Evolutionary conservation across 306 rosid species (phyloP).

Genomic region (Acacia crassicarpa): DNA sequence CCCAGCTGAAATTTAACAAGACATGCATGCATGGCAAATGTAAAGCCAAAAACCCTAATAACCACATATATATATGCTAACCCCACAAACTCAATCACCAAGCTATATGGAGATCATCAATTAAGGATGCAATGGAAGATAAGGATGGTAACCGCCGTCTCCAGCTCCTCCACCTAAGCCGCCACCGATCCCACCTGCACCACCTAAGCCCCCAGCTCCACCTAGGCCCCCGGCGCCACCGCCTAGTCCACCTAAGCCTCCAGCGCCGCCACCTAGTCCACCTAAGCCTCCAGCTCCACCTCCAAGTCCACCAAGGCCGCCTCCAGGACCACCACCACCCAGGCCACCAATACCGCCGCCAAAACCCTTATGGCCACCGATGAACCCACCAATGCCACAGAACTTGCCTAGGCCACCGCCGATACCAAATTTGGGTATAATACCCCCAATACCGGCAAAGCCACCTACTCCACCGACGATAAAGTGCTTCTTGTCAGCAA

Average conservation of each 20-base stretch:
- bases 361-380: constrained; percentile 22
- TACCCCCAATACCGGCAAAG: constrained; percentile 19
- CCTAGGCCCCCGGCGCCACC: constrained; percentile 8
- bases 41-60: neutral
- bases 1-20: neutral
- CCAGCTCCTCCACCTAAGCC: neutral
- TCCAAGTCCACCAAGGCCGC: constrained; percentile 12
- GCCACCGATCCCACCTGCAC: neutral
- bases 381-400: constrained; percentile 1
- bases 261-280: constrained; percentile 22
- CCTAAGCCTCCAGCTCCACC: constrained; percentile 23
- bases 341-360: constrained; percentile 41
- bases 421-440: neutral
- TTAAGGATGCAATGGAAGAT: neutral
- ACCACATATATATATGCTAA: too few relatives aligned
- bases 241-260: neutral
- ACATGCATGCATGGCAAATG: neutral
- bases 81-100: neutral
- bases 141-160: neutral
- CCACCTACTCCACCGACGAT: constrained; percentile 62
- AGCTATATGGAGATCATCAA: neutral
- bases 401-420: constrained; percentile 12
- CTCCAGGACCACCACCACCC: neutral
- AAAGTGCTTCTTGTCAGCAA: constrained; percentile 55
- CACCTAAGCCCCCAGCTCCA: constrained; percentile 23